Percentiles rank a stretch among this genome's conserved stretches.
Evolutionary conservation across 257 asterid genomes (phyloP).

Genomic region (Nicotiana sylvestris): DNA sequence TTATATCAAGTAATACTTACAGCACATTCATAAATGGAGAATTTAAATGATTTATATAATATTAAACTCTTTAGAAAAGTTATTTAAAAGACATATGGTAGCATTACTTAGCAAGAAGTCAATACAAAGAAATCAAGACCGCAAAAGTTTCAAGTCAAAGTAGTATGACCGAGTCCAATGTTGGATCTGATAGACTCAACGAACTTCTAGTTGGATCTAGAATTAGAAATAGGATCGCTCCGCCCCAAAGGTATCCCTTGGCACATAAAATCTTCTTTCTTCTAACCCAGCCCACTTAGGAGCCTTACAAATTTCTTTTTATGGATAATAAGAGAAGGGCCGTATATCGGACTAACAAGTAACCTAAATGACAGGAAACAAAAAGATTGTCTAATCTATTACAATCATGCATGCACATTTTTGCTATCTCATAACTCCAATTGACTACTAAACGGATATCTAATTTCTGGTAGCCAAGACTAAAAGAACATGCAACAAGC

Average conservation of each 20-base stretch:
- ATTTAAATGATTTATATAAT: background rate
- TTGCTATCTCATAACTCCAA: background rate
- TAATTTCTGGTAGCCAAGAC: background rate
- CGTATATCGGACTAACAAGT: background rate
- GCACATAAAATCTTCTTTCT: background rate
- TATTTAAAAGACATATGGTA: background rate
- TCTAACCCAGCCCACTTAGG: background rate
- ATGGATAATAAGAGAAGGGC: background rate
- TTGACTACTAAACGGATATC: background rate
- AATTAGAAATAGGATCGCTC: background rate
- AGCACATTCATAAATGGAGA: background rate
- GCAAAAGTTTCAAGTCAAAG: background rate
- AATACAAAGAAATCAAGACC: background rate
- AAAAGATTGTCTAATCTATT: background rate
- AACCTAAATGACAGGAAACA: background rate
- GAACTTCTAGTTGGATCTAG: background rate
- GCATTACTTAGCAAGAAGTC: background rate
- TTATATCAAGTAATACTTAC: background rate
- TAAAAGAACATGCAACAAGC: background rate
- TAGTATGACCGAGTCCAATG: background rate
- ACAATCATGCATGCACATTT: background rate
- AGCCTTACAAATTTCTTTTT: background rate
- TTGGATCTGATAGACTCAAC: background rate
- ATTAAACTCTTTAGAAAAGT: background rate
- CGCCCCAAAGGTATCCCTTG: constrained; percentile 1